Evolutionary conservation across 805 yeast genomes (phyloP).

Genomic region (Starmerella bacillaris): DNA sequence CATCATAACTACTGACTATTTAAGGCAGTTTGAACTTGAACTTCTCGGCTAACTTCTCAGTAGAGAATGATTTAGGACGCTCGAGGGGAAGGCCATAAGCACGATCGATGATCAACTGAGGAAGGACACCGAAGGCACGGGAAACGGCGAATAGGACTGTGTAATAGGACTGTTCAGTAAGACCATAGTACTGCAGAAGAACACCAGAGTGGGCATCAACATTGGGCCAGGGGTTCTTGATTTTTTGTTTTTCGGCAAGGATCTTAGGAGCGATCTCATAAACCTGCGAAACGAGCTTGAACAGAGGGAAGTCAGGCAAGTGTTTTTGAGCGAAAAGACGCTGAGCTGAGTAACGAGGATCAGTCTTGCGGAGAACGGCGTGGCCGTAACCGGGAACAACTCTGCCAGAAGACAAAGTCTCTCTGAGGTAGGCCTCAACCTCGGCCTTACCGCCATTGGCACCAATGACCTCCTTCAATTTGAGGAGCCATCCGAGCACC

Average conservation of each 20-base stretch:
- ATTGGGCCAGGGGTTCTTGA: conserved; percentile 87
- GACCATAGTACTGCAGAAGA: conserved; percentile 66
- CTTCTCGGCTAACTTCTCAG: conserved; percentile 69
- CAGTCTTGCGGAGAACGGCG: conserved; percentile 75
- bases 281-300: conserved; percentile 59
- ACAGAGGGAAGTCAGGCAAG: conserved; percentile 62
- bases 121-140: conserved; percentile 72
- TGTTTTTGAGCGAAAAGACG: conserved; percentile 59
- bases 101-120: conserved; percentile 71
- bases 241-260: conserved; percentile 68
- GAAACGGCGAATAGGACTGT: conserved; percentile 76
- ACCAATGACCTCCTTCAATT: conserved; percentile 43
- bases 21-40: conserved; percentile 18
- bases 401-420: conserved; percentile 60
- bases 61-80: conserved; percentile 85
- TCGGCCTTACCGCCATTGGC: conserved; percentile 53
- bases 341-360: conserved; percentile 75
- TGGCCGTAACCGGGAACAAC: conserved; percentile 83
- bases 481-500: conserved; percentile 63
- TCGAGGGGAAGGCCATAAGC: conserved; percentile 68
- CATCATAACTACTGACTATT: too few species aligned
- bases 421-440: conserved; percentile 63
- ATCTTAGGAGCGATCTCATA: conserved; percentile 73
- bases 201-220: conserved; percentile 82
- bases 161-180: conserved; percentile 66